Percentiles rank a stretch among this genome's conserved stretches.
Evolutionary conservation across 177 flowering plant genomes (phyloP).

Genomic region (Telopea speciosissima): DNA sequence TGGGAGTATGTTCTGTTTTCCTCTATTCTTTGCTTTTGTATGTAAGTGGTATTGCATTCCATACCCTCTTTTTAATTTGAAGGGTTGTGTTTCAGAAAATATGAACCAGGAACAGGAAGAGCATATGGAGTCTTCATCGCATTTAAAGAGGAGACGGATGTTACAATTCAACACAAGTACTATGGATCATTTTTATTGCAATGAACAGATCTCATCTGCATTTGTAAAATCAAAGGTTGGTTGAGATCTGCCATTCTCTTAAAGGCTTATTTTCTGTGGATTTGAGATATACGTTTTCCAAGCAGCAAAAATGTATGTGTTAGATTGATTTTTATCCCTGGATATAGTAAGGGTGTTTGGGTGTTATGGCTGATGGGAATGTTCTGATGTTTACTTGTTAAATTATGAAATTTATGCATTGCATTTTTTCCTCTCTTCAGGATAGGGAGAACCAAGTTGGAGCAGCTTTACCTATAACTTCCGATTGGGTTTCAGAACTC

Average conservation of each 20-base stretch:
- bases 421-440: slow-evolving; percentile 26
- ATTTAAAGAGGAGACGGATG: slow-evolving; percentile 76
- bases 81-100: slow-evolving; percentile 36
- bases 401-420: not conserved
- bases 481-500: slow-evolving; percentile 40
- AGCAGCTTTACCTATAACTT: slow-evolving; percentile 35
- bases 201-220: slow-evolving; percentile 39
- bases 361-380: not conserved
- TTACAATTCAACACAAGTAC: slow-evolving; percentile 53
- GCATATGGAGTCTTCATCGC: slow-evolving; percentile 38
- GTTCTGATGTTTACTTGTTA: not conserved
- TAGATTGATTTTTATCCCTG: not conserved
- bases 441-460: slow-evolving; percentile 37
- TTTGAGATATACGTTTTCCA: not conserved
- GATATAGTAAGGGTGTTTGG: not conserved
- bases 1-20: slow-evolving; percentile 23
- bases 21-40: slow-evolving; percentile 1
- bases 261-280: not conserved
- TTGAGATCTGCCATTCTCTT: not conserved
- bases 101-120: slow-evolving; percentile 36
- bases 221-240: slow-evolving; percentile 54
- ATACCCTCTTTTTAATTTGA: slow-evolving; percentile 5
- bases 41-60: not conserved
- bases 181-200: slow-evolving; percentile 24
- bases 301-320: too few species aligned